phyloP scores from a whole-genome alignment of 768 basidiomycete genomes.

The Clathrus columnatus region DNA sequence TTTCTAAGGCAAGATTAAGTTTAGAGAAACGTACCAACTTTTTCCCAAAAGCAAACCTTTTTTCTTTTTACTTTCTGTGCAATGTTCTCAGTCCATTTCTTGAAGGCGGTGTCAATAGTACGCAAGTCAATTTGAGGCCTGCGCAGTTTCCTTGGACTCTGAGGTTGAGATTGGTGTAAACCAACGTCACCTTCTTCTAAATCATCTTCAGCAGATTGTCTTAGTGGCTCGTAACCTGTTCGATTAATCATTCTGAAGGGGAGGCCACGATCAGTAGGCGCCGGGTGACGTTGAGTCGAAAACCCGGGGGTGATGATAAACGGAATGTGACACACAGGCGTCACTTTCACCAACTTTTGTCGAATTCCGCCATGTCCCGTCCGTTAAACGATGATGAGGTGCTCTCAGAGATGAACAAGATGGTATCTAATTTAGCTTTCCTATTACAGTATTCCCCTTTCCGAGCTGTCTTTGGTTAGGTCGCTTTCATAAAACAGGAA shows the following conservation, averaged over 20 bases:
- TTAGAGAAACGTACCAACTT: background rate
- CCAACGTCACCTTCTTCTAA: slow-evolving; percentile 34
- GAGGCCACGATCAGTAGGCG: background rate
- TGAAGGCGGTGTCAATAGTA: slow-evolving; percentile 77
- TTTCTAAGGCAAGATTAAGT: slow-evolving; percentile 8
- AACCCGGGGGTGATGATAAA: background rate
- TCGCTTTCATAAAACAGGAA: slow-evolving; percentile 98
- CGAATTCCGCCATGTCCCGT: slow-evolving; percentile 47
- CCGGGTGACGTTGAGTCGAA: background rate
- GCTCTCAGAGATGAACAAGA: slow-evolving; percentile 96
- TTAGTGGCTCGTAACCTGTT: slow-evolving; percentile 38
- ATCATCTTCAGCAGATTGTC: slow-evolving; percentile 28
- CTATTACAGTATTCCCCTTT: background rate
- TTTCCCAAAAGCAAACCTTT: slow-evolving; percentile 27
- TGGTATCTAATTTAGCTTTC: slow-evolving; percentile 46
- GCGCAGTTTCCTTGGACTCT: slow-evolving; percentile 1
- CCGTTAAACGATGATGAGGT: slow-evolving; percentile 94
- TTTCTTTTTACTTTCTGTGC: slow-evolving; percentile 78
- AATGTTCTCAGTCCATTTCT: slow-evolving; percentile 83
- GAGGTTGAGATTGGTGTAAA: slow-evolving; percentile 19
- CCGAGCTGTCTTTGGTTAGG: slow-evolving; percentile 39
- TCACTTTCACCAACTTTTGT: background rate
- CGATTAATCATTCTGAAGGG: slow-evolving; percentile 30
- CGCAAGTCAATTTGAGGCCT: slow-evolving; percentile 64
- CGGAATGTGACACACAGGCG: background rate